Percentiles rank a stretch among this genome's conserved stretches.
Conservation (phyloP, 352 stramenopile genomes). For the Globisporangium cystogenes region DNA sequence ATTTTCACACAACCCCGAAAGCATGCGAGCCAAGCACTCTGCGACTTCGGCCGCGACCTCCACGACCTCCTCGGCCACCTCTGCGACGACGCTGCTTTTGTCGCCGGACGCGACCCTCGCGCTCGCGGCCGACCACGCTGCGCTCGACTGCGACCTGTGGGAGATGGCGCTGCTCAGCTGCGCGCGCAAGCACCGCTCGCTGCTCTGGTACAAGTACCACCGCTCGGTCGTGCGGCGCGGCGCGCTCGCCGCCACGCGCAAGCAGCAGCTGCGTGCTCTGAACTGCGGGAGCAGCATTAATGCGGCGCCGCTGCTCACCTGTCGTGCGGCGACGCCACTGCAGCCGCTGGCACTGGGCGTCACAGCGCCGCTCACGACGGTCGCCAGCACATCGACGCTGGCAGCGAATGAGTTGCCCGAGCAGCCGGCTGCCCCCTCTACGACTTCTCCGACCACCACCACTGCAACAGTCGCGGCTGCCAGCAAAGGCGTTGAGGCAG, state of each 20-base stretch:
- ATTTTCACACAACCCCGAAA: too few species aligned
- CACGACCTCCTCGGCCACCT: background rate
- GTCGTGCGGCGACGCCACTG: background rate
- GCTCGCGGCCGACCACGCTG: conserved; percentile 18
- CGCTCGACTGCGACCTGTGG: conserved; percentile 36
- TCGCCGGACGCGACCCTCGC: background rate
- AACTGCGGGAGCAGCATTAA: conserved; percentile 6
- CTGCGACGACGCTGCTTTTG: too few species aligned
- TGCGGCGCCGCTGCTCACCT: conserved; percentile 1
- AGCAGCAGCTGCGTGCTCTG: conserved; percentile 4
- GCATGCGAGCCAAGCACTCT: background rate
- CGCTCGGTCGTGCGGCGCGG: conserved; percentile 32
- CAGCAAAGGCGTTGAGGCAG: background rate
- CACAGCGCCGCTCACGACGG: conserved; percentile 4
- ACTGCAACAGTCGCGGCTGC: background rate
- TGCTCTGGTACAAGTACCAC: conserved; percentile 39
- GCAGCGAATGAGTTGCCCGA: conserved; percentile 1
- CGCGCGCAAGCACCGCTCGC: conserved; percentile 40
- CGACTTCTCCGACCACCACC: background rate
- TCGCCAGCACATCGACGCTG: conserved; percentile 7
- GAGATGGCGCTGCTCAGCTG: conserved; percentile 60
- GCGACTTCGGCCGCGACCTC: background rate
- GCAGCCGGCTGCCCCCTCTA: background rate
- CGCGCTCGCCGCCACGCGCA: conserved; percentile 11
- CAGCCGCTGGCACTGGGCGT: background rate